phyloP scores from a whole-genome alignment of 495 filamentous ascomycete species.

The Gamarada debralockiae region DNA sequence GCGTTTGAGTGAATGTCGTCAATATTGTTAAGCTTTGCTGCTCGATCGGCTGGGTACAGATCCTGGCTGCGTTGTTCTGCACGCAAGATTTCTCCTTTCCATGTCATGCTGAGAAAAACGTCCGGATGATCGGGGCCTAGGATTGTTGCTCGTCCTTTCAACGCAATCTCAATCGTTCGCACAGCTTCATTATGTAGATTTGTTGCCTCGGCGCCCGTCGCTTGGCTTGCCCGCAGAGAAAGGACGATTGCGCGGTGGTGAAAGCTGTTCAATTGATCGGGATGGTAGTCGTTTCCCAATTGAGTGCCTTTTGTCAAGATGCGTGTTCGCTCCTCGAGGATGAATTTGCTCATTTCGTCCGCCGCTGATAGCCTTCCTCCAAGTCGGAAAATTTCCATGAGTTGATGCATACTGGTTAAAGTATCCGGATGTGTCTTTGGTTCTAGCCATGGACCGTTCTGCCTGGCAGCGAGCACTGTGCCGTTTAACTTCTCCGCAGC shows the following conservation, averaged over 20 bases:
- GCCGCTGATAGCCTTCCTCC: conserved; percentile 4
- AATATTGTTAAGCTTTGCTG: conserved; percentile 1
- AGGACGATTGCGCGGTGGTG: conserved; percentile 15
- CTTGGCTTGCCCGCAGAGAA: not conserved
- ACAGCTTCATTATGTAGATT: conserved; percentile 7
- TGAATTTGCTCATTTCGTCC: conserved; percentile 4
- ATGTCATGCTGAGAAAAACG: conserved; percentile 5
- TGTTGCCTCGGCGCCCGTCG: not conserved
- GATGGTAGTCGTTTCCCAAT: conserved; percentile 6
- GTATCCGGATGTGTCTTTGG: conserved; percentile 14
- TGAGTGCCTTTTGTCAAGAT: conserved; percentile 9
- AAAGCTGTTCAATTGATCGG: conserved; percentile 10
- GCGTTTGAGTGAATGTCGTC: conserved; percentile 3
- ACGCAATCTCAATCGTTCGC: conserved; percentile 5
- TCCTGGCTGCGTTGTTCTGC: not conserved
- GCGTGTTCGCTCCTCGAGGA: conserved; percentile 1
- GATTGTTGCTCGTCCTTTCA: not conserved
- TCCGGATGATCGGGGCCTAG: conserved; percentile 10
- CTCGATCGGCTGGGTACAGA: not conserved
- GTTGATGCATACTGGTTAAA: conserved; percentile 12
- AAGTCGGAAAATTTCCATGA: not conserved
- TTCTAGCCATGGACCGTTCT: conserved; percentile 9
- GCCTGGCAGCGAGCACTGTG: conserved; percentile 1
- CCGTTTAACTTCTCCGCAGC: conserved; percentile 10
- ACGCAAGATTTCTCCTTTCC: conserved; percentile 17